Percentiles rank a stretch among this genome's conserved stretches.
These are phyloP conservation scores for Fraxinus velutina DNA, from an alignment of 305 asterid species.

Conservation along the genomic window DNA sequence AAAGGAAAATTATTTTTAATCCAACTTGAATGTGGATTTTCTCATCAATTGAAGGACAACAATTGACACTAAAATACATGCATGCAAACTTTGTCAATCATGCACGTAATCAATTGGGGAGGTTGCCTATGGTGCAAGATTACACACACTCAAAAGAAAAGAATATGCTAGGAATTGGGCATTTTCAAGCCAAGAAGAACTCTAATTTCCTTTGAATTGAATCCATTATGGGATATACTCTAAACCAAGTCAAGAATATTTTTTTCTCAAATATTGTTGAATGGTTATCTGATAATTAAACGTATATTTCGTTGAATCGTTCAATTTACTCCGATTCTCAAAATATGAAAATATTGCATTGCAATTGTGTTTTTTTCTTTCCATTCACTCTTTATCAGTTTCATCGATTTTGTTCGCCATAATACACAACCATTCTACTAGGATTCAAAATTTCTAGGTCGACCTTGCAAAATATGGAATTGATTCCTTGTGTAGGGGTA, in stretches of 20 bases:
- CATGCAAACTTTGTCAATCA: background rate
- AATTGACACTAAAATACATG: background rate
- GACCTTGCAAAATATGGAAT: background rate
- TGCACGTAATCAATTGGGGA: background rate
- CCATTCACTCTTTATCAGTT: background rate
- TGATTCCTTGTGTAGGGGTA: constrained; percentile 16
- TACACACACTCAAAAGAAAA: background rate
- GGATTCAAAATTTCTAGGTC: background rate
- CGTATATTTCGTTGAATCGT: background rate
- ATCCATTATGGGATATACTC: background rate
- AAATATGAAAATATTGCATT: background rate
- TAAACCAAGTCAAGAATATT: background rate
- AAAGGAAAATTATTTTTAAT: background rate
- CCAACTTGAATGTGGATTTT: background rate
- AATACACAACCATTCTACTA: background rate
- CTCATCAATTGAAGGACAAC: background rate
- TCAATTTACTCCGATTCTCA: background rate
- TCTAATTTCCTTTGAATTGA: background rate
- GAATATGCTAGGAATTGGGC: background rate
- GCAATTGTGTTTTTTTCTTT: background rate
- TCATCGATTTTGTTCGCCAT: background rate
- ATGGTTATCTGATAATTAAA: background rate
- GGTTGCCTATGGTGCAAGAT: background rate
- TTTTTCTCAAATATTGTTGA: background rate
- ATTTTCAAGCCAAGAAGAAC: background rate